Evolutionary conservation across 192 early-diverging fungal species (phyloP), one percentile per base, ranked within the genome.

Genomic region (Diversispora epigaea): DNA sequence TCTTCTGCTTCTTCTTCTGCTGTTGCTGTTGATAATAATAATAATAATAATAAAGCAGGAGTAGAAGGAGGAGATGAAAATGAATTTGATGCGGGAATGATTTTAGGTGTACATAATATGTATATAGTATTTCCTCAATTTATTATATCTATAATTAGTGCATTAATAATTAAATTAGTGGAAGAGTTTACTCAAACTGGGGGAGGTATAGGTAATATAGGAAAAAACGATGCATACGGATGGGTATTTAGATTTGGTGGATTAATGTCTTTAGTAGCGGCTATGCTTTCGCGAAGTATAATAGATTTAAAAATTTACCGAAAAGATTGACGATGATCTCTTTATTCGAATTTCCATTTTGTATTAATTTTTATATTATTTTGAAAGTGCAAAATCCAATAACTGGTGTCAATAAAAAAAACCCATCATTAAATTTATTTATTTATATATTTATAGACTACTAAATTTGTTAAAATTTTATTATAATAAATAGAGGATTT

Each of bases 51-150:
- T 32, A 32, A 32, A 32, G 25, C 25, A 32, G 25, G 25, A 32
- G 25, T 32, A 32, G 54, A 71, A n/a, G n/a, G n/a, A 12, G 43
- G 47, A 1, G 54, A 71, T 50, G 50, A 56, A 25, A 67, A 66
- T 12, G 57, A 46, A 62, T 54, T 80, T 19, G 82, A 78, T 57
- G 87, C 91, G 0, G 92, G 92, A 22, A 86, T 94, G 56, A 88
- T 96, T 11, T 82, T 97, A 50, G 97, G 96, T 3, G 93, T 98
- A 25, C 95, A 96, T 82, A 99, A 99, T 78, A 91, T 98, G 77
- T 97, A 94, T 78, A 91, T 97, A 65, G 94, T 95, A 5, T 76
- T 96, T 55, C 97, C 97, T 11, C 97, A 99, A 80, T 95, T 99
- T 78, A 80, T 90, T 4, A 89, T 90, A 78, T 78, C 91, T 5